Conservation (phyloP, 1,284 basidiomycete species). For the Thelephora terrestris region DNA sequence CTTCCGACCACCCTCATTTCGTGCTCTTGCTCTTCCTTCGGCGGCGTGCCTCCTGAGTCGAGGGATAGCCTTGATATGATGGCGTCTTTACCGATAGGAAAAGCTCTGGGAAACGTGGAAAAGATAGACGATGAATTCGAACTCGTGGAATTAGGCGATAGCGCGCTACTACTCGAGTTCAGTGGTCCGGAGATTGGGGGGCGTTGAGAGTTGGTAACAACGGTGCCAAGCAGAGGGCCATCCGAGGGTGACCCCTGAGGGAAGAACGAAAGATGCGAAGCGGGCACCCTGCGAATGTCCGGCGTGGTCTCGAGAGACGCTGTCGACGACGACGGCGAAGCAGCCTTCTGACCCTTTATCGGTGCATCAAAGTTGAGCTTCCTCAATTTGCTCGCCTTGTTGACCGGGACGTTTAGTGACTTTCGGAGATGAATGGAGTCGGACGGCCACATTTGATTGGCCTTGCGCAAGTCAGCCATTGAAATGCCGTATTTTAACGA, state of each 20-base stretch:
- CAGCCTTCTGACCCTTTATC: constrained; percentile 2
- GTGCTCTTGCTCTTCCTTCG: constrained; percentile 23
- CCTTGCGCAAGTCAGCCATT: constrained; percentile 70
- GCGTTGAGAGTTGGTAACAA: no score
- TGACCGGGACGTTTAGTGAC: constrained; percentile 69
- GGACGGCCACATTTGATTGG: constrained; percentile 85
- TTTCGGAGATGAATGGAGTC: constrained; percentile 84
- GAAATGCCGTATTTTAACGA: constrained; percentile 82
- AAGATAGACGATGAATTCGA: constrained; percentile 13
- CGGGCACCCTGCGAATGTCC: constrained; percentile 18
- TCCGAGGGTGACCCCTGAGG: constrained; percentile 12
- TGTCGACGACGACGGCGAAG: not conserved
- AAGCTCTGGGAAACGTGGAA: constrained; percentile 10
- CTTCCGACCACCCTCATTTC: constrained; percentile 19
- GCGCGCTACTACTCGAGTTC: constrained; percentile 1
- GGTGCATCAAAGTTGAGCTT: constrained; percentile 13
- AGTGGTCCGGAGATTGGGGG: constrained; percentile 1
- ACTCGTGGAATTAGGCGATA: constrained; percentile 6
- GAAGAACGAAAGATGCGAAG: constrained; percentile 22
- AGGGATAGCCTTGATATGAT: constrained; percentile 17
- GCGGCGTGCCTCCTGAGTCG: constrained; percentile 19
- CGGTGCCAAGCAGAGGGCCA: not conserved
- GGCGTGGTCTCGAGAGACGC: not conserved
- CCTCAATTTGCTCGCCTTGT: constrained; percentile 26
- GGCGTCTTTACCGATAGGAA: constrained; percentile 8